Evolutionary conservation across 805 yeast species (phyloP), one percentile per base, ranked within the genome.

Genomic region (Clavispora vitiphila): DNA sequence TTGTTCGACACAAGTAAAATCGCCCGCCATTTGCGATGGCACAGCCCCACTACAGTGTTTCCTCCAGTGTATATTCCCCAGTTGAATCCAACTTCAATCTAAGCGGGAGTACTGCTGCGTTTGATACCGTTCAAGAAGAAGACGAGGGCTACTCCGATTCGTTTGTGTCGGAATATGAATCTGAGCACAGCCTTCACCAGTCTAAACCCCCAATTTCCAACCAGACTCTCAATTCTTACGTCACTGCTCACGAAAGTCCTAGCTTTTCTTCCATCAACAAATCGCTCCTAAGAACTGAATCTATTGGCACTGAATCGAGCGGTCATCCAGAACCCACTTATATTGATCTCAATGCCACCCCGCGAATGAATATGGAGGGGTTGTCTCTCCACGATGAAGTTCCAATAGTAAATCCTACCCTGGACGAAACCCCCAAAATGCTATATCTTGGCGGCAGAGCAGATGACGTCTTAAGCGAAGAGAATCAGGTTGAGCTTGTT

Each of bases 41-140:
- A 10, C 37, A 46, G 25, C 42, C 41, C 18, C 68, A 64, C 40
- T 44, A 55, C 39, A 64, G 70, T 37, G 54, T 63, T 8, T 51
- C 70, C 3, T 65, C 70, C 5, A 64, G 70, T 37, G 66, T 65
- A 12, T 67, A 67, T 42, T 62, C 69, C 16, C 48, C 64, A 5
- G 41, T 48, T 12, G 64, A 61, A 11, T 43, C 51, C n/a, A 55
- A 50, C 34, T 43, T 35, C 38, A 48, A 38, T 20, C 44, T 46
- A 35, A 42, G 46, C 22, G 39, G 29, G 29, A 30, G 42, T 36
- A 14, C 40, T 15, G 43, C 26, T 14, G 51, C 44, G 11, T 39
- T 46, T 26, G 45, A 43, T 5, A 51, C 46, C 10, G 37, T 46
- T 16, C 53, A 50, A 18, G 55, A 51, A 29, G 48, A 42, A 3